Percentiles rank a stretch among this genome's conserved stretches.
These are phyloP conservation scores for Leptoxyphium fumago DNA, from an alignment of 2,329 filamentous ascomycete species.

Conservation along the genomic window DNA sequence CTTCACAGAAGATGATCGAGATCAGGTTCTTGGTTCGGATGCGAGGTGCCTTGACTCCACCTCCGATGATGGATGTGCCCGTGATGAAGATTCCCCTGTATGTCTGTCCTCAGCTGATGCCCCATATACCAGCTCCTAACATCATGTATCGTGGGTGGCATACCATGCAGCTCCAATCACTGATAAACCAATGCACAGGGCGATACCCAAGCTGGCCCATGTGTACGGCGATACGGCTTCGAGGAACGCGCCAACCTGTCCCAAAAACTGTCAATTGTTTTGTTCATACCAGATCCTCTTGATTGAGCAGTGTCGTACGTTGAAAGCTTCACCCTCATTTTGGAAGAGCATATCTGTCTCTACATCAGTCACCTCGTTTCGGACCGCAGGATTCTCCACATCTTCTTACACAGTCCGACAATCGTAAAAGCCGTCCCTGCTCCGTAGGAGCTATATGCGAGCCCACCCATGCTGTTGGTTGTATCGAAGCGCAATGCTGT, in stretches of 20 bases:
- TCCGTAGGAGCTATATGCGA: constrained; percentile 23
- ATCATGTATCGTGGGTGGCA: constrained; percentile 10
- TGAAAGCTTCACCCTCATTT: constrained; percentile 88
- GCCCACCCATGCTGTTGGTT: constrained; percentile 15
- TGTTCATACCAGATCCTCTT: neutral
- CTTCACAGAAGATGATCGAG: constrained; percentile 99
- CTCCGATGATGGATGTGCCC: constrained; percentile 90
- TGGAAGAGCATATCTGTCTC: constrained; percentile 91
- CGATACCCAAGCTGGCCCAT: constrained; percentile 84
- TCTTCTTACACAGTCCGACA: constrained; percentile 23
- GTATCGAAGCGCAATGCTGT: neutral
- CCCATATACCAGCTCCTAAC: neutral
- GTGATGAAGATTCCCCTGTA: constrained; percentile 96
- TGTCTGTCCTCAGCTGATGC: constrained; percentile 7
- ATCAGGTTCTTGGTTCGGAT: constrained; percentile 99
- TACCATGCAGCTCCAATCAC: constrained; percentile 97
- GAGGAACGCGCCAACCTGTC: constrained; percentile 78
- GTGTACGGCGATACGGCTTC: constrained; percentile 87
- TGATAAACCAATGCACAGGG: constrained; percentile 86
- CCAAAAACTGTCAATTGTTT: neutral
- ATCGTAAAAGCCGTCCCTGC: constrained; percentile 20
- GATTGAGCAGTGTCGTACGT: constrained; percentile 42
- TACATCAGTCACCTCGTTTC: constrained; percentile 10
- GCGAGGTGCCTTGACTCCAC: constrained; percentile 87
- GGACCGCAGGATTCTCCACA: constrained; percentile 2